Base-by-base conservation (phyloP, 192 early-diverging fungal species). In the Podila verticillata region DNA sequence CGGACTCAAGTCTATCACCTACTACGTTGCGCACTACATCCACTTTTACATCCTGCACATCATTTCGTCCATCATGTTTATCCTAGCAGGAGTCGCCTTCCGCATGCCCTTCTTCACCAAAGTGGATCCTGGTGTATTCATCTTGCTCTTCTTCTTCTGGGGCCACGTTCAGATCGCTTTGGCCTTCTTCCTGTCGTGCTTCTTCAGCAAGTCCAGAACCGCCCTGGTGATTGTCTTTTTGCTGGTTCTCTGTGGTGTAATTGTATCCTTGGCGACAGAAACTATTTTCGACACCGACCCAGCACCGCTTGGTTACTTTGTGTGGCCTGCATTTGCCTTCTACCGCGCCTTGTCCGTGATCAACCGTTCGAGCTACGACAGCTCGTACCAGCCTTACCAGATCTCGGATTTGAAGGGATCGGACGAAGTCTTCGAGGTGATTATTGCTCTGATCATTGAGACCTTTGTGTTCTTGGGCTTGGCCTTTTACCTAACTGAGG, bases 311-410 rank as follows among this genome's bases (percentile, higher is more conserved):
- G 81, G 59, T 19, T 85, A 89, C 70, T 86, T 89, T 69, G 69
- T 90, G 57, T 94, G 92, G 92, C 92, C 92, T 2, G 89, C 91
- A 8, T 93, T 93, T 70, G 92, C 91, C 28, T 93, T 92, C 73
- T 92, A 88, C 68, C 84, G 87, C 5, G 79, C 85, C 24, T 60
- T 93, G 30, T 65, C 81, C 7, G 51, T 88, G 5, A 84, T 92
- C 54, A 91, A 92, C 66, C 64, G 57, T 0, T 84, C 88, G 1
- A 84, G 85, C 31, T 87, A 83, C 63, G 82, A 74, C 47, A 39
- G 15, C 17, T 48, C 58, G 3, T 72, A 79, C 48, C 64, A 79
- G 72, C 84, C 92, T 1, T 93, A 91, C 79, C 86, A 69, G 61
- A 32, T 90, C 17, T 73, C 63, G n/a, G 87, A 84, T 74, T 72